phyloP scores from a whole-genome alignment of 345 rosid genomes.

The Populus deltoides region DNA sequence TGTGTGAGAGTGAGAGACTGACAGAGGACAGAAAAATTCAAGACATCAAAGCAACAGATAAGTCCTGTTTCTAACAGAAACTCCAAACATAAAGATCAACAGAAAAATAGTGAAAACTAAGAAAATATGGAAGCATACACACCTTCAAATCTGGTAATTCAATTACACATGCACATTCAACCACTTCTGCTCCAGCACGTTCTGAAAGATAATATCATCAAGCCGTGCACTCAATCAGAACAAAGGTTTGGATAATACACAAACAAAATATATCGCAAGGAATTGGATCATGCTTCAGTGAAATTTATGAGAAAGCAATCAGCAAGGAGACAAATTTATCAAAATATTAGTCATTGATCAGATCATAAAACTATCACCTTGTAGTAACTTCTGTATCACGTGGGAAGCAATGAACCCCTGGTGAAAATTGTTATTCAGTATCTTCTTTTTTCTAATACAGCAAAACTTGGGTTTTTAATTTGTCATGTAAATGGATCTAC shows the following conservation, averaged over 20 bases:
- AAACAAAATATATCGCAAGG: background rate
- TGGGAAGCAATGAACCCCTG: no score
- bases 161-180: constrained; percentile 47
- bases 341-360: background rate
- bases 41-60: no score
- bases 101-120: background rate
- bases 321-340: background rate
- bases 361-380: no score
- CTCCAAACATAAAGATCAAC: background rate
- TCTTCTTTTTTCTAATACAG: no score
- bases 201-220: constrained; percentile 36
- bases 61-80: no score
- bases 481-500: no score
- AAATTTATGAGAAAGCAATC: background rate
- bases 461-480: no score
- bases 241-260: background rate
- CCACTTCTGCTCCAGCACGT: constrained; percentile 78
- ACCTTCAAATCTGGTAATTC: constrained; percentile 87
- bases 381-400: no score
- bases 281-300: no score
- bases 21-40: no score
- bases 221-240: background rate
- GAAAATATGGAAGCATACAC: background rate
- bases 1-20: no score
- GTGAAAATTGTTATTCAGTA: no score